phyloP scores from a whole-genome alignment of 2,329 filamentous ascomycete genomes.

The Chaetomium sp. region DNA sequence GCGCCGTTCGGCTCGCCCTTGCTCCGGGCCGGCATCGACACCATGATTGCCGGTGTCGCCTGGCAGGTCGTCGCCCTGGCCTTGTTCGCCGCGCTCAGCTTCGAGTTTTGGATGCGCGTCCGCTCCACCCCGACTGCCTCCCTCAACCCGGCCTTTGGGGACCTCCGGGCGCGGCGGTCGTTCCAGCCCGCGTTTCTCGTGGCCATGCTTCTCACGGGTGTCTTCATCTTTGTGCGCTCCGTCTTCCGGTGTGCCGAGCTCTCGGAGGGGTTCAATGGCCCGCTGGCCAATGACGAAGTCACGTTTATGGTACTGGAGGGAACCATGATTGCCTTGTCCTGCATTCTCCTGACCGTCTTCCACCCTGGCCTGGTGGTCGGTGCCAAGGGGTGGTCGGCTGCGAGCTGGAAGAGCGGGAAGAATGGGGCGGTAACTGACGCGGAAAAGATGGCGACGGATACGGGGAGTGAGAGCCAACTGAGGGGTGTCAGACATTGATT shows the following conservation, averaged over 20 bases:
- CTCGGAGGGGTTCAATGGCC: constrained; percentile 53
- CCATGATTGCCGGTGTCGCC: constrained; percentile 50
- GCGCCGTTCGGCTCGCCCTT: constrained; percentile 32
- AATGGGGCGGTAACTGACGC: neutral
- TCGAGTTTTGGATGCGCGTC: constrained; percentile 24
- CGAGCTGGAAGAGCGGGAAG: constrained; percentile 15
- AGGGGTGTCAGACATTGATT: neutral
- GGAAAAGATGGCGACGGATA: constrained; percentile 2
- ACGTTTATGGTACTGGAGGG: constrained; percentile 49
- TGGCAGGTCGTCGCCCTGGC: constrained; percentile 40
- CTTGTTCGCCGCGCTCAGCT: constrained; percentile 19
- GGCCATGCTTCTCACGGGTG: constrained; percentile 36
- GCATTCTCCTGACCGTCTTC: constrained; percentile 35
- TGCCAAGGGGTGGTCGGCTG: constrained; percentile 1
- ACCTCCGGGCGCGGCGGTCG: constrained; percentile 38
- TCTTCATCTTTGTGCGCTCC: constrained; percentile 53
- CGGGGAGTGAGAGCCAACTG: neutral
- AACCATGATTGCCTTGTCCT: constrained; percentile 49
- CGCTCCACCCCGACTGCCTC: neutral
- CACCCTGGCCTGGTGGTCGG: constrained; percentile 23
- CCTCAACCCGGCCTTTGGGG: constrained; percentile 37
- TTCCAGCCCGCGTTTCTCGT: constrained; percentile 42
- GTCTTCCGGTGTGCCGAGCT: constrained; percentile 60
- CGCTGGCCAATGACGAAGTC: constrained; percentile 48
- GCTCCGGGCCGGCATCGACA: constrained; percentile 37